Percentiles rank a stretch among this genome's conserved stretches.
phyloP scores from a whole-genome alignment of 2,329 filamentous ascomycete species.

The Penicillium freii region DNA sequence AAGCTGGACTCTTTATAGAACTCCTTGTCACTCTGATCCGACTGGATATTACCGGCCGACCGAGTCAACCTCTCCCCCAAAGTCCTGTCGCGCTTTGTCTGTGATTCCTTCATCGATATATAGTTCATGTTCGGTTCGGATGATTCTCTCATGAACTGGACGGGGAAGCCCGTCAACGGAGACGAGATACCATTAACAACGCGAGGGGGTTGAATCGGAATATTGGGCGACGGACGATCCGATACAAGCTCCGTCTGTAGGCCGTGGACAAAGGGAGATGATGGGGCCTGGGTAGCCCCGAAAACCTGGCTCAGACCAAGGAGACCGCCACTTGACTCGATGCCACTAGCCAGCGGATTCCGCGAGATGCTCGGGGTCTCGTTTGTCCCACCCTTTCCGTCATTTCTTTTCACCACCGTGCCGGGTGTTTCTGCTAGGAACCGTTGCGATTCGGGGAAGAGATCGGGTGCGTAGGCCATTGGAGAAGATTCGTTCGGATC shows the following conservation, averaged over 20 bases:
- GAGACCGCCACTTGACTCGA: constrained; percentile 38
- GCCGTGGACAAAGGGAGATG: constrained; percentile 44
- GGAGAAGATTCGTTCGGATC: constrained; percentile 40
- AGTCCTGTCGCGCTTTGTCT: constrained; percentile 40
- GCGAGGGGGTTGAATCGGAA: constrained; percentile 43
- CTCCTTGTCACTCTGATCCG: constrained; percentile 41
- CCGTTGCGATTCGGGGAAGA: constrained; percentile 49
- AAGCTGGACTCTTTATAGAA: constrained; percentile 46
- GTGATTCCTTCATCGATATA: constrained; percentile 48
- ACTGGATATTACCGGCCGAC: constrained; percentile 36
- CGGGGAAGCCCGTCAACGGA: constrained; percentile 34
- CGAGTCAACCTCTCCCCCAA: constrained; percentile 33
- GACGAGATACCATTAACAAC: constrained; percentile 39
- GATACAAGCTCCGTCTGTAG: constrained; percentile 41
- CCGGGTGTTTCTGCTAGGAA: constrained; percentile 46
- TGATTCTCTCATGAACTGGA: constrained; percentile 35
- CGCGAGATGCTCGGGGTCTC: constrained; percentile 42
- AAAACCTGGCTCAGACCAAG: constrained; percentile 51
- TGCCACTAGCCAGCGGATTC: constrained; percentile 43
- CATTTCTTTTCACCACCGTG: constrained; percentile 36
- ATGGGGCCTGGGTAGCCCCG: constrained; percentile 48
- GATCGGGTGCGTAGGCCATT: constrained; percentile 36
- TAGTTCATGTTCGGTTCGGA: constrained; percentile 46
- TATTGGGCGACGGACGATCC: constrained; percentile 51
- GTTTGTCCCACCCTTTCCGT: constrained; percentile 27